Percentiles rank a stretch among this genome's conserved stretches.
Evolutionary conservation across 1,139 yeast genomes (phyloP).

Genomic region (Pichia terricola): DNA sequence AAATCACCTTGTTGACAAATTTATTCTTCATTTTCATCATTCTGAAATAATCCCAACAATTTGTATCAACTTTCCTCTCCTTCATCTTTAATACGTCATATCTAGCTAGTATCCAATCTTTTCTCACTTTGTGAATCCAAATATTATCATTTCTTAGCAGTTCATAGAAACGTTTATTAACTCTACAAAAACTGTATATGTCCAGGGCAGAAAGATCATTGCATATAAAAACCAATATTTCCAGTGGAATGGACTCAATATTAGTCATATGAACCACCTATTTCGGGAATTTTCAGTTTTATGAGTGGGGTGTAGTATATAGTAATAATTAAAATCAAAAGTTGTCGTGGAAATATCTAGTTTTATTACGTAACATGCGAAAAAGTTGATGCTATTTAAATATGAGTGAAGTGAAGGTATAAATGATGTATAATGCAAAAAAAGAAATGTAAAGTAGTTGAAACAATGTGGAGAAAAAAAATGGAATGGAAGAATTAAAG

Average conservation of each 20-base stretch:
- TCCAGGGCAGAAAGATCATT: neutral
- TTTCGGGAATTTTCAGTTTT: neutral
- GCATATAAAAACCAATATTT: slow-evolving; percentile 9
- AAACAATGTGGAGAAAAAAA: neutral
- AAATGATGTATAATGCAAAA: neutral
- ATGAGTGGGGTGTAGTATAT: neutral
- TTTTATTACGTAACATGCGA: neutral
- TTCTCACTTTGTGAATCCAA: slow-evolving; percentile 7
- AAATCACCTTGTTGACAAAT: too few species aligned
- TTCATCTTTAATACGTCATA: slow-evolving; percentile 1
- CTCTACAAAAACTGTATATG: neutral
- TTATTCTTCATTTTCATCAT: neutral
- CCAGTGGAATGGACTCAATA: slow-evolving; percentile 2
- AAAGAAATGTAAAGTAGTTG: neutral
- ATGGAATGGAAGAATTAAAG: neutral
- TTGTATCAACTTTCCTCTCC: neutral
- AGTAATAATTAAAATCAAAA: neutral
- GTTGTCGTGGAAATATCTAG: neutral
- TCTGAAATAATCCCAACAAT: neutral
- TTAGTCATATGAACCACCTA: neutral
- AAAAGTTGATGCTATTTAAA: neutral
- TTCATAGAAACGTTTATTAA: neutral
- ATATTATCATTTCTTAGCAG: slow-evolving; percentile 3
- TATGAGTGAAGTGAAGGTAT: neutral
- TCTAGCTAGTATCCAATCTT: slow-evolving; percentile 5